Evolutionary conservation across 192 early-diverging fungal genomes (phyloP).

Genomic region (Phlyctochytrium planicorne): DNA sequence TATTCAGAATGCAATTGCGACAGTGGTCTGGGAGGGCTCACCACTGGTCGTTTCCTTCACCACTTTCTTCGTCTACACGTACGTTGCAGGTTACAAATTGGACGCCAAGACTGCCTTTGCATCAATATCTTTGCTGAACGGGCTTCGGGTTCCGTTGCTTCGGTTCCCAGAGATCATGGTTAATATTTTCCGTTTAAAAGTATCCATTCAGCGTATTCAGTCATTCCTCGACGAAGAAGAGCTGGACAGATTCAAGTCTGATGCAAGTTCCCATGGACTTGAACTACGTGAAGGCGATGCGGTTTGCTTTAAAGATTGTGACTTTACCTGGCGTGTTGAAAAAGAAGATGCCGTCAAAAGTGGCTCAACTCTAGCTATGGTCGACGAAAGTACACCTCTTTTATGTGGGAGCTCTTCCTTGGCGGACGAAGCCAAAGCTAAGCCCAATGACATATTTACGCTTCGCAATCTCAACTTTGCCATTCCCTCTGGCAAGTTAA

Average conservation of each 20-base stretch:
- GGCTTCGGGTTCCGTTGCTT: constrained; percentile 49
- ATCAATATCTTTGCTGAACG: constrained; percentile 55
- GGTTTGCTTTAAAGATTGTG: constrained; percentile 26
- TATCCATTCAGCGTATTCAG: constrained; percentile 60
- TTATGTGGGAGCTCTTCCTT: background rate
- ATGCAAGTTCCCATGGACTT: background rate
- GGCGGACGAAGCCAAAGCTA: background rate
- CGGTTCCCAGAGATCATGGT: constrained; percentile 58
- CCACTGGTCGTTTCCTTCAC: constrained; percentile 50
- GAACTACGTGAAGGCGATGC: background rate
- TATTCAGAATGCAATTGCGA: constrained; percentile 8
- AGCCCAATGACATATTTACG: constrained; percentile 15
- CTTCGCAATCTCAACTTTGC: constrained; percentile 19
- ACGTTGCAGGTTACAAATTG: constrained; percentile 54
- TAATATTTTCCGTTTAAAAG: constrained; percentile 43
- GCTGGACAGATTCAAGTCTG: constrained; percentile 36
- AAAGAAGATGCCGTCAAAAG: background rate
- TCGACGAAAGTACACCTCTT: constrained; percentile 19
- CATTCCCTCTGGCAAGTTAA: constrained; percentile 40
- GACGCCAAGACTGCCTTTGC: constrained; percentile 67
- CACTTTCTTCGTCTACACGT: constrained; percentile 56
- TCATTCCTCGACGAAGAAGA: constrained; percentile 73
- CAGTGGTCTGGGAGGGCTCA: constrained; percentile 18
- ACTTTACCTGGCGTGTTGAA: constrained; percentile 18
- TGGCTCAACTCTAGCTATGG: background rate